Evolutionary conservation across 192 early-diverging fungal species (phyloP).

Genomic region (Entophlyctis luteolus): DNA sequence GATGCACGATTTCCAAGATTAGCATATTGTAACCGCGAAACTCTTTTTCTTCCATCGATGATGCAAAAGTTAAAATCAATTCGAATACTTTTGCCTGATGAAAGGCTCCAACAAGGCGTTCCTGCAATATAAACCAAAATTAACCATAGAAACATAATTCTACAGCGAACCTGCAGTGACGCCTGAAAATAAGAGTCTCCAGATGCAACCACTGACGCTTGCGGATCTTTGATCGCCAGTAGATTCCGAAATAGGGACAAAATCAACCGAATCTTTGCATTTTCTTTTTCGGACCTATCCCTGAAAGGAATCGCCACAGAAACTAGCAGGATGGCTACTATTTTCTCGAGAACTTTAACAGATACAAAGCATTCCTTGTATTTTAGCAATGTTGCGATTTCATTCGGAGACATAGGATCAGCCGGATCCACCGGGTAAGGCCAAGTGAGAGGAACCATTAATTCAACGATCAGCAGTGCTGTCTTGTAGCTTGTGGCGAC

Average conservation of each 20-base stretch:
- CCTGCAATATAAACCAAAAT: constrained; percentile 28
- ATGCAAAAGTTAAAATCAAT: constrained; percentile 69
- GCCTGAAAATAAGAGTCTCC: constrained; percentile 54
- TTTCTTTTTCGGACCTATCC: constrained; percentile 58
- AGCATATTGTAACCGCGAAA: constrained; percentile 61
- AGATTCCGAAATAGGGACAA: constrained; percentile 77
- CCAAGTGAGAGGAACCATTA: constrained; percentile 89
- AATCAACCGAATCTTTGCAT: constrained; percentile 60
- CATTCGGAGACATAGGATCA: constrained; percentile 26
- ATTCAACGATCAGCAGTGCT: constrained; percentile 58
- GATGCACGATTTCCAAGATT: constrained; percentile 59
- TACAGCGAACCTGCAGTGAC: constrained; percentile 55
- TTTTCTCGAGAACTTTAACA: constrained; percentile 47
- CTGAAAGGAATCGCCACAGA: constrained; percentile 46
- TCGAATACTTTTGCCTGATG: constrained; percentile 61
- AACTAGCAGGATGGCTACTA: constrained; percentile 50
- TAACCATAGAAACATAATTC: constrained; percentile 18
- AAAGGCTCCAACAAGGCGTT: constrained; percentile 52
- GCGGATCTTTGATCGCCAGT: constrained; percentile 72
- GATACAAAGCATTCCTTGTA: constrained; percentile 73
- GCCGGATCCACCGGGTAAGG: constrained; percentile 41
- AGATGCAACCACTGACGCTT: constrained; percentile 52
- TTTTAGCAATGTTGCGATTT: constrained; percentile 49
- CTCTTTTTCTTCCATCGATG: constrained; percentile 56
- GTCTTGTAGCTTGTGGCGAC: background rate